Evolutionary conservation across 306 rosid genomes (phyloP).

Genomic region (Canavalia gladiata): DNA sequence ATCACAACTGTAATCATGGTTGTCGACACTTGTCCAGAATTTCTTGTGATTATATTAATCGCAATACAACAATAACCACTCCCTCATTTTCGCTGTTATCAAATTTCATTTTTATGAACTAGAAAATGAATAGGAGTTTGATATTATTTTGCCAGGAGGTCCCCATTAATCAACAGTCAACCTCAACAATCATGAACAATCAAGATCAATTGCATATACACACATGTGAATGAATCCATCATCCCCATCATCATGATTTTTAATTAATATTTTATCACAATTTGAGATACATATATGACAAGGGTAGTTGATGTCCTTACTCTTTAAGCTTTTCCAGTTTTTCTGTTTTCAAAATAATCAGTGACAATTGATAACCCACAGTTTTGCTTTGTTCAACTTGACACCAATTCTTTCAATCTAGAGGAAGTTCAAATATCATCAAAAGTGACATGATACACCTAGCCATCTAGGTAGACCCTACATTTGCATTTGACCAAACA

Average conservation of each 20-base stretch:
- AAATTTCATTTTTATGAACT: neutral
- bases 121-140: slow-evolving; percentile 3
- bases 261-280: slow-evolving; percentile 1
- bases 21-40: neutral
- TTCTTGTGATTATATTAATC: neutral
- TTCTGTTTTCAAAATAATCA: neutral
- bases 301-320: slow-evolving; percentile 10
- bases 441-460: slow-evolving; percentile 27
- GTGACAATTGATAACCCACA: neutral
- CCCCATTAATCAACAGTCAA: slow-evolving; percentile 1
- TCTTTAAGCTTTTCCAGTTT: neutral
- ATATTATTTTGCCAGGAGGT: neutral
- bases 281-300: neutral
- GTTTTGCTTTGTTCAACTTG: neutral
- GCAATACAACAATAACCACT: neutral
- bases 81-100: neutral
- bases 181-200: slow-evolving; percentile 31
- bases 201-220: slow-evolving; percentile 17
- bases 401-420: slow-evolving; percentile 23
- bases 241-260: neutral
- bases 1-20: neutral
- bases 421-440: slow-evolving; percentile 12
- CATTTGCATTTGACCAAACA: slow-evolving; percentile 45
- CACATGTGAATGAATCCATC: slow-evolving; percentile 51
- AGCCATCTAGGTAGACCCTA: slow-evolving; percentile 47